Evolutionary conservation across 495 filamentous ascomycete species (phyloP).

Genomic region (Penicillium fimorum): DNA sequence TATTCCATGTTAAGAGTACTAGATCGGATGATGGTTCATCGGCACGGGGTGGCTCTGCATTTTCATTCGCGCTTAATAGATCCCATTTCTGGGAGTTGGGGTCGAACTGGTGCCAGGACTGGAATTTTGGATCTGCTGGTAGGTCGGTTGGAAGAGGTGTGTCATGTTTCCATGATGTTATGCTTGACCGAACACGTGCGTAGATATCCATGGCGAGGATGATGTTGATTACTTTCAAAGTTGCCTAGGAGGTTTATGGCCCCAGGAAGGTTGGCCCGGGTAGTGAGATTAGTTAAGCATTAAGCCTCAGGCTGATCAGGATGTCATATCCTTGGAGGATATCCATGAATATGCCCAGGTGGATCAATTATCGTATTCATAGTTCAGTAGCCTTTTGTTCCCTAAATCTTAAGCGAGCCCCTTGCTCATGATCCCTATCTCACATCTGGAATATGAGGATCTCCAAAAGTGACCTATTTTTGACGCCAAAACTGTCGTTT

Average conservation of each 20-base stretch:
- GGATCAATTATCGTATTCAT: neutral
- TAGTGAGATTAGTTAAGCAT: constrained; percentile 9
- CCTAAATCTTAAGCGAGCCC: too few relatives aligned
- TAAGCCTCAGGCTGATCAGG: neutral
- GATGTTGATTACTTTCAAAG: neutral
- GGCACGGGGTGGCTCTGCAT: neutral
- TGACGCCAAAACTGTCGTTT: too few relatives aligned
- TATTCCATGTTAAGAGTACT: constrained; percentile 24
- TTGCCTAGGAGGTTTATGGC: neutral
- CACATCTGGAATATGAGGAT: too few relatives aligned
- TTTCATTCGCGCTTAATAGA: neutral
- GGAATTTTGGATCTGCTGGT: constrained; percentile 4
- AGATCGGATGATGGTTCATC: neutral
- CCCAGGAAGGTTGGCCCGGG: neutral
- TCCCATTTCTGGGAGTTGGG: constrained; percentile 8
- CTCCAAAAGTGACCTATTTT: too few relatives aligned
- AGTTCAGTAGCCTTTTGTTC: neutral
- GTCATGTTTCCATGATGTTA: constrained; percentile 2
- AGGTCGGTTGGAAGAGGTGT: constrained; percentile 1
- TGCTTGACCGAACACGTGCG: neutral
- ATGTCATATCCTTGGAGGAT: too few relatives aligned
- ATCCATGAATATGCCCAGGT: too few relatives aligned
- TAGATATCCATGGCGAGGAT: constrained; percentile 7
- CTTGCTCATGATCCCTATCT: too few relatives aligned
- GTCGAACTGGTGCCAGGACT: constrained; percentile 17